Percentiles rank a stretch among this genome's conserved stretches.
These are phyloP conservation scores for Coleophoma eucalyptorum DNA, from an alignment of 2,329 filamentous ascomycete species.

Conservation along the genomic window DNA sequence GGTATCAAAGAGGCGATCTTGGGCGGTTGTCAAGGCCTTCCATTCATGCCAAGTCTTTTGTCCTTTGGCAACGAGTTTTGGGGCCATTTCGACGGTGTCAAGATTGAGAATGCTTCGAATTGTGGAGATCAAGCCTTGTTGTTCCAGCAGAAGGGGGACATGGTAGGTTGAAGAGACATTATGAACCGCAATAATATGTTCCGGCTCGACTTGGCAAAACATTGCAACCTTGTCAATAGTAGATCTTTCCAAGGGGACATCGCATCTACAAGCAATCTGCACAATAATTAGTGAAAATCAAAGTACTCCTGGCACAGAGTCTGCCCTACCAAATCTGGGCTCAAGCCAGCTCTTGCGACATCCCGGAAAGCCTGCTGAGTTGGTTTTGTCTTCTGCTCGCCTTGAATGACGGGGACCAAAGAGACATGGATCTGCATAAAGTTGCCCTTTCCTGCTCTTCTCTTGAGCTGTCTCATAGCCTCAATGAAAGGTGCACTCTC, in stretches of 20 bases:
- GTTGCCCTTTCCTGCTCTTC: conserved; percentile 70
- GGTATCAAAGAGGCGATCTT: conserved; percentile 62
- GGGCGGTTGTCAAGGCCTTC: conserved; percentile 65
- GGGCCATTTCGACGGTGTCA: conserved; percentile 48
- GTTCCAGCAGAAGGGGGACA: conserved; percentile 84
- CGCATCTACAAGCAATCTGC: conserved; percentile 89
- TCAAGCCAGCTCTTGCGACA: conserved; percentile 67
- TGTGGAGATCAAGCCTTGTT: conserved; percentile 71
- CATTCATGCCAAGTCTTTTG: conserved; percentile 72
- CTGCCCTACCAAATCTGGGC: conserved; percentile 59
- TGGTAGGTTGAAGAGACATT: conserved; percentile 92
- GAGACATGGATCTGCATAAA: conserved; percentile 89
- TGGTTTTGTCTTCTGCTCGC: conserved; percentile 94
- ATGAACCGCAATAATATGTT: conserved; percentile 86
- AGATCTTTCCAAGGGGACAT: conserved; percentile 65
- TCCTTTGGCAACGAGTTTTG: conserved; percentile 57
- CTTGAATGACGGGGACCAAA: conserved; percentile 66
- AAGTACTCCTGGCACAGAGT: no score
- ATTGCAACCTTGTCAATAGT: conserved; percentile 86
- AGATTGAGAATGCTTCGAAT: conserved; percentile 54
- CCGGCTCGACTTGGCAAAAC: conserved; percentile 80
- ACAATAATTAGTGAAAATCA: not conserved
- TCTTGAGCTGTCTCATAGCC: conserved; percentile 74
- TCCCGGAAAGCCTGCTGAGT: conserved; percentile 88
- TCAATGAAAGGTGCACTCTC: conserved; percentile 87